Evolutionary conservation across 352 stramenopile species (phyloP), one percentile per base, ranked within the genome.

Genomic region (Phytophthora cryptogea): DNA sequence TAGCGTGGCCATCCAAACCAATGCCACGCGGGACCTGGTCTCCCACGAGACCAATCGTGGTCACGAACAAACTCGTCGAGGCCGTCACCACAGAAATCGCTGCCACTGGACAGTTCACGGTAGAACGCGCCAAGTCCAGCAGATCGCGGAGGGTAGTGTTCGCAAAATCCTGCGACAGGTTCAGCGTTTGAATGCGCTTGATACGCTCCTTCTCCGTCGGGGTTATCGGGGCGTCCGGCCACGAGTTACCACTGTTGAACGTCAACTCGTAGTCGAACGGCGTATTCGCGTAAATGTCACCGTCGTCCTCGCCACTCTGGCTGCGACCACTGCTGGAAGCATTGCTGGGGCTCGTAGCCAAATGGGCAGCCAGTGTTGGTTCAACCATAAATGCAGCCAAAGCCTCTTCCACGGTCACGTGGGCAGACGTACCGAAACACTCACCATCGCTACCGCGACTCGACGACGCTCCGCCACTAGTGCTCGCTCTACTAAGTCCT

Each of bases 11-110:
- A 48, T 95, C 83, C 36, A 92, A 66, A 27, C 80, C 79, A 40
- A 95, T 64, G 55, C 92, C 83, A 9, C 86, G 83, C 36, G 86
- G 83, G 26, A 95, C 56, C 58, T 92, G 85, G 54, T 95, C 83
- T 28, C 80, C 85, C 0, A 80, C 70, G 20, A 95, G 80, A 2
- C 86, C 83, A 17, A 90, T 76, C 10, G 83, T 84, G 8, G 86
- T 89, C 35, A 91, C 80, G 13, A 95, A 83, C 32, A 92, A 72
- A 59, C 81, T 88, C 44, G 80, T 90, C 14, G 76, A 80, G 33
- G 78, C 80, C 5, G 80, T 86, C 54, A 95, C 76, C 41, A 92
- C 78, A 2, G 74, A 81, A 23, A 95, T 64, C 7, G 79, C 81
- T 11, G 80, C 86, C 9, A 93, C 83, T 14, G 79, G 76, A 43